Conservation (phyloP, 345 rosid species). For the Physaria fendleri region DNA sequence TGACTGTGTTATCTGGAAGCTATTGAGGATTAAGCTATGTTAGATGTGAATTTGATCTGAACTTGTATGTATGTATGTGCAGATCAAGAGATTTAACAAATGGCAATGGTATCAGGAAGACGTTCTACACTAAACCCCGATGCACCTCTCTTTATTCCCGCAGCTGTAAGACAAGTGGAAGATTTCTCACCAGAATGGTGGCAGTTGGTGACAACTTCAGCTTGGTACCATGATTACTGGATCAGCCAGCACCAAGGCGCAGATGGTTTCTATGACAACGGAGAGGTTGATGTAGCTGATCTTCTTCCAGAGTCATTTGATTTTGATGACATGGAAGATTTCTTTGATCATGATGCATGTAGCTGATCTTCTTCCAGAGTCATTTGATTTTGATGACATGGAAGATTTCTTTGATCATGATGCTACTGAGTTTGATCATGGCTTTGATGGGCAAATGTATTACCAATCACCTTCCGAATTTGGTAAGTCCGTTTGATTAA, state of each 20-base stretch:
- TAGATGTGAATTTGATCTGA: not conserved
- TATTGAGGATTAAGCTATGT: not conserved
- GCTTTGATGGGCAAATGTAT: constrained; percentile 11
- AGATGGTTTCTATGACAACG: constrained; percentile 51
- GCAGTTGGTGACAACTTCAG: constrained; percentile 71
- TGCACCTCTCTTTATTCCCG: constrained; percentile 84
- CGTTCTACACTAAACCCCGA: constrained; percentile 72
- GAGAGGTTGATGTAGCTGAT: constrained; percentile 38
- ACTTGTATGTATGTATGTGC: not conserved
- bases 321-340: constrained; percentile 47
- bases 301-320: constrained; percentile 65
- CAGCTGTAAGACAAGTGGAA: constrained; percentile 71
- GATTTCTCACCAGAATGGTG: constrained; percentile 98
- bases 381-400: constrained; percentile 53
- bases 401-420: constrained; percentile 36
- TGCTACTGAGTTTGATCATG: constrained; percentile 35
- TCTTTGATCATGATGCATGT: constrained; percentile 35
- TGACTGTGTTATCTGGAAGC: not conserved
- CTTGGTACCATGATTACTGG: constrained; percentile 86
- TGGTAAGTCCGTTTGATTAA: constrained; percentile 3
- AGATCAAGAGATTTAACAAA: constrained; percentile 26
- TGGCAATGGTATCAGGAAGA: constrained; percentile 81
- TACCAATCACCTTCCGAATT: constrained; percentile 23
- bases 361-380: constrained; percentile 56
- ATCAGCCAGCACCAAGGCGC: constrained; percentile 57